Base-by-base conservation (phyloP, 495 filamentous ascomycete species). In the Penicillium verhagenii region DNA sequence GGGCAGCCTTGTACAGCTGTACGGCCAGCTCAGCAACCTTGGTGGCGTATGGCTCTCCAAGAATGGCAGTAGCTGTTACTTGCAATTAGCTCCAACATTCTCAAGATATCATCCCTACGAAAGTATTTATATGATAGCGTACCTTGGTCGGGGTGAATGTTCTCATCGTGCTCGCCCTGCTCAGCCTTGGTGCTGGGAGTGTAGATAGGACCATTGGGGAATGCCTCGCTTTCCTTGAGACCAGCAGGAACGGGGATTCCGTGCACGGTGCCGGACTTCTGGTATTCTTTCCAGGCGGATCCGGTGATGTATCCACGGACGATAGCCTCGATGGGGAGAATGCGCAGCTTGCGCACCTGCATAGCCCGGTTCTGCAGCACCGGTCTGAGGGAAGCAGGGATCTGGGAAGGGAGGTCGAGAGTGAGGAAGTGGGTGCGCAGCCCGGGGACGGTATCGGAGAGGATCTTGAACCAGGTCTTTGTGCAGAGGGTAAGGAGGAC, bases 231-330 rank as follows among this genome's bases (percentile, higher is more conserved):
- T 71, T 92, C 88, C 59, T 78, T 64, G 53, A 96, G 69, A 0
- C 89, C 90, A 9, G 77, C 72, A 5, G 84, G 75, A 39, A 94
- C 74, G 19, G 77, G 70, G 40, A 91, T 86, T 5, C 89, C 89
- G 66, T 96, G 88, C 20, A 97, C 87, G 1, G 93, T 96, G 38
- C 88, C 89, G 26, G 73, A 74, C 48, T 80, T 79, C 63, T 84
- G 71, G 66, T 90, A 90, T 70, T 96, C 92, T 26, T 75, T 79
- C 94, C 94, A 98, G 4, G 91, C 92, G 51, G 87, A 89, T 11
- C 94, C 94, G 6, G 92, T 96, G 70, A 98, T 87, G 72, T 97
- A 97, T 51, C 94, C 93, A 25, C 93, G 86, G 2, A 96, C 92
- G 53, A 92, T 90, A 16, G 88, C 90, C 73, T 97, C 94, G 54